Base-by-base conservation (phyloP, 306 rosid species). In the Pyrus bretschneideri region DNA sequence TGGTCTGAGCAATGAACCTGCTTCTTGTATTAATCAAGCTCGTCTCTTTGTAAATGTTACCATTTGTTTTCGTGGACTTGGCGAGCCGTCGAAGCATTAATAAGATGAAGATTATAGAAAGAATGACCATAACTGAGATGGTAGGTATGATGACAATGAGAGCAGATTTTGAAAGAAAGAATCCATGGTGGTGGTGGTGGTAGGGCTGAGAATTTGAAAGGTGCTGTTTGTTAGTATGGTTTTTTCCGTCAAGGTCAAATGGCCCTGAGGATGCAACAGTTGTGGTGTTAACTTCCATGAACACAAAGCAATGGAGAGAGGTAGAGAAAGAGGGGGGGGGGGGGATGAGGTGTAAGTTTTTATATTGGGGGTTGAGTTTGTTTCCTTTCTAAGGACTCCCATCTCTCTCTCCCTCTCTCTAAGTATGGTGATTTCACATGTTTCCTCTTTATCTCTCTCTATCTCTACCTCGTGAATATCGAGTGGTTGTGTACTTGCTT, bases 281-380 rank as follows among this genome's bases (percentile, higher is more conserved):
- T 10, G 45, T 73, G 18, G 57, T 63, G 82, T 84, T 87, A 70
- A 76, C 83, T 81, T 96, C 97, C 99, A 96, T 96, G 83, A 86
- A 70, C 79, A 78, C 86, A 76, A 30, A 64, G 81, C 75, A 45
- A 82, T 72, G 78, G 21, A 70, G 73, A 65, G 77, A 71, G 70
- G 65, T 83, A 72, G 73, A 69, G 82, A 30, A 4, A 70, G 84
- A 72, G 73, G 66, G 82, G 72, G 78, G 73, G 38, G 61, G 30
- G 4, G 58, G 62, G 79, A 40, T 76, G 83, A 31, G 80, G 76
- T 62, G 60, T 65, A 83, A 76, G 57, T 82, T 71, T 78, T 79
- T 80, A 55, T 74, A 63, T 30, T 15, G 72, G 51, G 79, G 76
- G 75, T 42, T 46, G 35, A 25, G 83, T 69, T 82, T 75, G 76